Evolutionary conservation across 257 asterid genomes (phyloP), one percentile per base, ranked within the genome.

Genomic region (Fraxinus pennsylvanica): DNA sequence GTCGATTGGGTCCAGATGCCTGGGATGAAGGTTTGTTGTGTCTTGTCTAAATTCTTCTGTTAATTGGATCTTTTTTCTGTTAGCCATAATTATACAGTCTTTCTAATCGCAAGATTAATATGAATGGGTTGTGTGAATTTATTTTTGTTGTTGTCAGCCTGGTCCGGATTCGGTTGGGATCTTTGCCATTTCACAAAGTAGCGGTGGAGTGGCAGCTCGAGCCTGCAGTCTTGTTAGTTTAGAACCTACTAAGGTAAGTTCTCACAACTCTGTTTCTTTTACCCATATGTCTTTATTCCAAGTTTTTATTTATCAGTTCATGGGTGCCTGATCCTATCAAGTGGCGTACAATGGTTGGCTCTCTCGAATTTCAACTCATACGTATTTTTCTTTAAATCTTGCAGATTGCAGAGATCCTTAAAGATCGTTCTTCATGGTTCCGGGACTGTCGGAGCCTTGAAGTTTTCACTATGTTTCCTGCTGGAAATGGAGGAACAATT

Each of bases 161-260:
- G 99, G 98, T 96, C 99, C 98, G 98, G 98, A 96, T 86, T 96
- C 95, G 83, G 98, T 96, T 88, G 99, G 99, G 93, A 94, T 96
- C 85, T 96, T 94, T 86, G 95, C 98, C 85, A 93, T 96, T 88
- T 91, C 99, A 70, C 97, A 88, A 65, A 91, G 92, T 89, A 85
- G 94, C 81, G 85, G 89, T 84, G 98, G 97, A 83, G 99, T 94
- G 90, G 99, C 99, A 76, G 99, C 99, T 80, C 92, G 99, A 90
- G 98, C 99, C 65, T 96, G 97, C 38, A 97, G 99, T 89, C 98
- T 96, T 84, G 99, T 96, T 57, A 90, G 96, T 89, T 88, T 96
- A 82, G 98, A 96, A 82, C 99, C 99, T 74, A 73, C 88, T 36
- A 96, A 96, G 97, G 99, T 92, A 81, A 76, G 66, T 29, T 12